Evolutionary conservation across 1,139 yeast genomes (phyloP).

Genomic region (Protomyces inundatus): DNA sequence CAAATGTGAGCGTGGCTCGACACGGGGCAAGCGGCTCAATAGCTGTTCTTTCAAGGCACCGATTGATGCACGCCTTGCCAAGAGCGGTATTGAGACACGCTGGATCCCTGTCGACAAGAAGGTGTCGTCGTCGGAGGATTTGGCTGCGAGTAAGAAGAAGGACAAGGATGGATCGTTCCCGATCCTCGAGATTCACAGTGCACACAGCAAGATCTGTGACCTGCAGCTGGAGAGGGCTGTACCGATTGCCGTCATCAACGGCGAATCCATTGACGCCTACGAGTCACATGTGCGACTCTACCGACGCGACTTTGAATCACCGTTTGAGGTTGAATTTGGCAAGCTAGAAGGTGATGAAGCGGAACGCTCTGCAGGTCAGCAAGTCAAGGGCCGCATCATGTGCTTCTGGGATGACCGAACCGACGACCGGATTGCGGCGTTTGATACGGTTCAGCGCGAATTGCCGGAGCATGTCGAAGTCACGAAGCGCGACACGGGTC

Average conservation of each 20-base stretch:
- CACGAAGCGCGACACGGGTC: slow-evolving; percentile 25
- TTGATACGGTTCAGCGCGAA: slow-evolving; percentile 19
- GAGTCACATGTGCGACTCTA: slow-evolving; percentile 23
- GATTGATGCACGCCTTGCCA: slow-evolving; percentile 15
- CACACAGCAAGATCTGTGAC: slow-evolving; percentile 20
- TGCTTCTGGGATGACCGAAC: slow-evolving; percentile 27
- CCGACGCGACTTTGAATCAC: slow-evolving; percentile 9
- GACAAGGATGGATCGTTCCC: slow-evolving; percentile 6
- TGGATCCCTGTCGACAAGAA: not conserved
- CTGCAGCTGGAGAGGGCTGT: slow-evolving; percentile 9
- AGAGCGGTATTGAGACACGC: slow-evolving; percentile 10
- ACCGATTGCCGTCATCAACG: slow-evolving; percentile 15
- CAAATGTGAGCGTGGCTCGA: not conserved
- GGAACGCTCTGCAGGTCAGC: not conserved
- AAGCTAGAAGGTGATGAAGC: not conserved
- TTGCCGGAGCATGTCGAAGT: slow-evolving; percentile 24
- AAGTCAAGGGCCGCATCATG: slow-evolving; percentile 16
- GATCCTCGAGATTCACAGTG: slow-evolving; percentile 8
- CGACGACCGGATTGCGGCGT: slow-evolving; percentile 25
- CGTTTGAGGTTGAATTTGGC: slow-evolving; percentile 5
- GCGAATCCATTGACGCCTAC: not conserved
- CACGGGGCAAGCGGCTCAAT: slow-evolving; percentile 3
- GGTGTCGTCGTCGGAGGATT: not conserved
- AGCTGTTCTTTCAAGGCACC: slow-evolving; percentile 11
- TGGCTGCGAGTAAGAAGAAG: not conserved